Evolutionary conservation across 2,329 filamentous ascomycete genomes (phyloP).

Genomic region (Cladobotryum mycophilum): DNA sequence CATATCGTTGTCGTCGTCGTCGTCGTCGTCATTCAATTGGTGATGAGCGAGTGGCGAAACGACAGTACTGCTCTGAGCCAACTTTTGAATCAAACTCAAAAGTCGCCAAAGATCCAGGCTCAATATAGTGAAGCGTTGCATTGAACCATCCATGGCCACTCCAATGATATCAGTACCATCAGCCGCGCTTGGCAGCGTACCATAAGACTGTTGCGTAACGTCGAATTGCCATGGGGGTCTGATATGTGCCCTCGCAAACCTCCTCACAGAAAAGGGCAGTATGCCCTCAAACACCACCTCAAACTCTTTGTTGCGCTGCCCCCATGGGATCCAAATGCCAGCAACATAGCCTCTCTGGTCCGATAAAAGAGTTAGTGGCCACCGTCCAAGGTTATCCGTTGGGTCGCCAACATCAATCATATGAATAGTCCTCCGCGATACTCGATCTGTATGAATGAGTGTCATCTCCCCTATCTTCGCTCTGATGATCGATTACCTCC

Average conservation of each 20-base stretch:
- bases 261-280: conserved; percentile 50
- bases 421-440: conserved; percentile 38
- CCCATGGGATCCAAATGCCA: conserved; percentile 46
- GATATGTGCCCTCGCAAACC: conserved; percentile 46
- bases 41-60: conserved; percentile 36
- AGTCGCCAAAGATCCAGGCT: conserved; percentile 57
- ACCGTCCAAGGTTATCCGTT: conserved; percentile 20
- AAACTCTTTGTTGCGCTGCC: conserved; percentile 34
- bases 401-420: conserved; percentile 39
- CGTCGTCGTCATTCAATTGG: conserved; percentile 9
- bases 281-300: conserved; percentile 49
- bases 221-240: conserved; percentile 45
- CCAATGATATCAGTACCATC: conserved; percentile 54
- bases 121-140: conserved; percentile 65
- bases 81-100: conserved; percentile 65
- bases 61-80: conserved; percentile 45
- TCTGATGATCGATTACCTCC: conserved; percentile 45
- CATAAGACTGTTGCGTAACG: conserved; percentile 32
- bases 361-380: conserved; percentile 42
- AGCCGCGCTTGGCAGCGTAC: conserved; percentile 34
- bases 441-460: conserved; percentile 40
- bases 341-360: conserved; percentile 41
- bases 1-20: conserved; percentile 16
- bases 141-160: conserved; percentile 60
- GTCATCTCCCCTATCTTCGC: conserved; percentile 30